Evolutionary conservation across 352 stramenopile species (phyloP), one percentile per base, ranked within the genome.

Genomic region (Pythium dissimile): DNA sequence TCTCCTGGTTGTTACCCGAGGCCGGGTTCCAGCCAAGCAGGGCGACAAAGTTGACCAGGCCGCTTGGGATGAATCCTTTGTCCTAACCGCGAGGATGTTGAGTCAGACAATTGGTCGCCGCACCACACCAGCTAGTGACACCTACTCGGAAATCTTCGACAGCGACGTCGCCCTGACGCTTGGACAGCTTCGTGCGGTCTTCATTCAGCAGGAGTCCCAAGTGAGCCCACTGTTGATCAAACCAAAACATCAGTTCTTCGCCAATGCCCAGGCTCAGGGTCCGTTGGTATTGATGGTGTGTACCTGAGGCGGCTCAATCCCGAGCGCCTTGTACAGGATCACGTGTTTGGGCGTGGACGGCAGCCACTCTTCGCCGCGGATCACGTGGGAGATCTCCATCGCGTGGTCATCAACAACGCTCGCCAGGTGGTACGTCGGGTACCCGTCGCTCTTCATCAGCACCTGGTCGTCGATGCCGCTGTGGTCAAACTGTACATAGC

Each of bases 311-410:
- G 73, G 49, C 34, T 85, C 52, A 43, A 88, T 96, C 12, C 86
- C 88, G 16, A 97, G 71, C 31, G 81, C 84, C 54, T 94, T 89
- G 72, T 97, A 97, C 52, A 97, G 57, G 6, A 97, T 80, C 1
- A 95, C 54, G 62, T 97, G 91, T 64, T 97, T 97, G 16, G 91
- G 91, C 5, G 86, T 94, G 2, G 88, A 97, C 24, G 87, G 85
- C 3, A 97, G 71, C 91, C 91, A 97, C 64, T 97, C 91, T 53
- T 99, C 96, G 9, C 95, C 97, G 28, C 97, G 93, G 56, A 99
- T 97, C 16, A 99, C 96, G 39, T 98, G 97, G 35, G 95, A 98
- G 69, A 99, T 98, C 43, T 85, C 82, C 97, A 99, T 99, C 2
- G 82, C 68, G 43, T 97, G 90, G 75, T 99, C 97, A 72, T 99